Percentiles rank a stretch among this genome's conserved stretches.
These are phyloP conservation scores for Vigna hirtella DNA, from an alignment of 306 rosid species.

Conservation along the genomic window DNA sequence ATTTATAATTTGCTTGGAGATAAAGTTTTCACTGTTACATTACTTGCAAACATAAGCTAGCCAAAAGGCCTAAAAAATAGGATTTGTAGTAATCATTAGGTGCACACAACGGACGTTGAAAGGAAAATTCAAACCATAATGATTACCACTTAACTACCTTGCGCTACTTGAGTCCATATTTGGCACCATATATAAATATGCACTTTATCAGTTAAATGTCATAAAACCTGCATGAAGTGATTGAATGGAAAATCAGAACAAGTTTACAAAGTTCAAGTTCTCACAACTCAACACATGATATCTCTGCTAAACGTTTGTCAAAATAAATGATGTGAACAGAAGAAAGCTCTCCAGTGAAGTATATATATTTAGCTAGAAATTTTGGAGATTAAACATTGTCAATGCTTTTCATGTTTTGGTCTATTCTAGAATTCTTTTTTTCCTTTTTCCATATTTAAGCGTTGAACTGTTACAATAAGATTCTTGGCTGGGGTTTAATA, in stretches of 20 bases:
- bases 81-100: slow-evolving; percentile 36
- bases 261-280: not conserved
- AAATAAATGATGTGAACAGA: no score
- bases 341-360: not conserved
- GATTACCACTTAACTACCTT: slow-evolving; percentile 40
- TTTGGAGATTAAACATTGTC: not conserved
- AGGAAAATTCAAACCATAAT: slow-evolving; percentile 56
- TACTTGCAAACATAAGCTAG: slow-evolving; percentile 37
- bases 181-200: not conserved
- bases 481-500: not conserved
- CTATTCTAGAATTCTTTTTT: not conserved
- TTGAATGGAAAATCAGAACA: not conserved
- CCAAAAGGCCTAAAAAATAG: not conserved
- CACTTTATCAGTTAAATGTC: slow-evolving; percentile 2
- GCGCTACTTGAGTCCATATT: not conserved
- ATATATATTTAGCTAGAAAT: not conserved
- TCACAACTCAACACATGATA: not conserved
- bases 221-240: not conserved
- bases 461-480: not conserved
- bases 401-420: slow-evolving; percentile 7
- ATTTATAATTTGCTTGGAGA: slow-evolving; percentile 42
- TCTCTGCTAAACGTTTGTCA: not conserved
- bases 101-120: slow-evolving; percentile 26
- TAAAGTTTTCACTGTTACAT: slow-evolving; percentile 35
- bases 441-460: not conserved